phyloP scores from a whole-genome alignment of 2,329 filamentous ascomycete species.

The Nigrospora osmanthi region DNA sequence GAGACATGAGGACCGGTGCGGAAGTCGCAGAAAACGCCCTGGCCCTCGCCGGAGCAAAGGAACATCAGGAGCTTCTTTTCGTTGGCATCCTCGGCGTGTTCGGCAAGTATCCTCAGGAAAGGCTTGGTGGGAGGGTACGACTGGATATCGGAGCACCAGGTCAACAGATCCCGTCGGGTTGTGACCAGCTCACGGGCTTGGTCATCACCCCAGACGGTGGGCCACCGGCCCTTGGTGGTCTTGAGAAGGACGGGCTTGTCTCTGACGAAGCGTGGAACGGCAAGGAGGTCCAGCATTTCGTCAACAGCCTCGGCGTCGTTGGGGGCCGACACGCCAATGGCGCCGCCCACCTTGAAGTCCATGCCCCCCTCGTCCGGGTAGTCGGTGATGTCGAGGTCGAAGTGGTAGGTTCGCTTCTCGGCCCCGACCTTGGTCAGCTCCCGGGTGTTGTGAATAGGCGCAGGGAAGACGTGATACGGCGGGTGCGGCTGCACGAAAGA shows the following conservation, averaged over 20 bases:
- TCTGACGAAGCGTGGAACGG: constrained; percentile 73
- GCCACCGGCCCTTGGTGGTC: constrained; percentile 81
- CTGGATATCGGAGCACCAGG: constrained; percentile 92
- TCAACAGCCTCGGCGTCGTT: constrained; percentile 74
- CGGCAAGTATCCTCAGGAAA: constrained; percentile 76
- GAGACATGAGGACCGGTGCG: constrained; percentile 83
- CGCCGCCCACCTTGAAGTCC: constrained; percentile 94
- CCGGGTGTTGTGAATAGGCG: constrained; percentile 75
- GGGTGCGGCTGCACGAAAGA: constrained; percentile 90
- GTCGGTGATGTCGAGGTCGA: constrained; percentile 92
- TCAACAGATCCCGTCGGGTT: constrained; percentile 83
- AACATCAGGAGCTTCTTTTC: constrained; percentile 87
- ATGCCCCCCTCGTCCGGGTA: constrained; percentile 79
- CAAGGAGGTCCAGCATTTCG: constrained; percentile 72
- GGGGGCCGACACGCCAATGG: constrained; percentile 86
- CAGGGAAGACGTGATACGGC: constrained; percentile 84
- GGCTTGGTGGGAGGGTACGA: constrained; percentile 87
- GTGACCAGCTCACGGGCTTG: constrained; percentile 77
- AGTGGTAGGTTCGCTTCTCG: constrained; percentile 95
- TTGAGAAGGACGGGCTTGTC: constrained; percentile 76
- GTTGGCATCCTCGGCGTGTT: constrained; percentile 69
- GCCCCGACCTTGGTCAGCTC: constrained; percentile 83
- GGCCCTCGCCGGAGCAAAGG: constrained; percentile 82
- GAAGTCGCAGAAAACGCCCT: constrained; percentile 89
- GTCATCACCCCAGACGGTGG: constrained; percentile 96